These are phyloP conservation scores for Cutaneotrichosporon daszewskae DNA, from an alignment of 1,284 basidiomycete genomes.

Conservation along the genomic window DNA sequence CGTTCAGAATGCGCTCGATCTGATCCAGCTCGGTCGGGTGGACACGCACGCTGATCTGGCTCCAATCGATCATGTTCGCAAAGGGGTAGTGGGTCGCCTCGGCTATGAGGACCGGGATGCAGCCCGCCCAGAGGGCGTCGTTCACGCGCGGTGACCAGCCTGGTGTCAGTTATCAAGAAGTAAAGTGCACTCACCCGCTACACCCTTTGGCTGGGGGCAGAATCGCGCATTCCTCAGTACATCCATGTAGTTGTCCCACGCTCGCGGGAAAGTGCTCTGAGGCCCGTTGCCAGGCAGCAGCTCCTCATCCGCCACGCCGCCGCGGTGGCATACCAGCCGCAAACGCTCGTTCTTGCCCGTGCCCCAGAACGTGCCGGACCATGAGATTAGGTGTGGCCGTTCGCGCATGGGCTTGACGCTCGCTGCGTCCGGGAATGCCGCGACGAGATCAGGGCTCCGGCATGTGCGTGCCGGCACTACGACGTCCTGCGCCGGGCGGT, in stretches of 20 bases:
- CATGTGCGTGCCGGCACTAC: slow-evolving; percentile 47
- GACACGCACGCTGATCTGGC: slow-evolving; percentile 48
- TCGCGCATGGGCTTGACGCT: slow-evolving; percentile 34
- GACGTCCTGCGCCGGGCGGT: slow-evolving; percentile 46
- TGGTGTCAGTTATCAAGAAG: slow-evolving; percentile 10
- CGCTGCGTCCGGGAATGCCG: slow-evolving; percentile 30
- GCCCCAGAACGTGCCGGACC: slow-evolving; percentile 47
- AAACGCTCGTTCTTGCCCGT: slow-evolving; percentile 44
- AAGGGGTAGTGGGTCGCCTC: slow-evolving; percentile 45
- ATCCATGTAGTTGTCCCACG: slow-evolving; percentile 46
- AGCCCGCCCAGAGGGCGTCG: slow-evolving; percentile 51
- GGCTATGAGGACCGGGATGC: slow-evolving; percentile 48
- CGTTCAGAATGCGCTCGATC: slow-evolving; percentile 45
- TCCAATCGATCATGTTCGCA: slow-evolving; percentile 48
- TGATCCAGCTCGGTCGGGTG: slow-evolving; percentile 48
- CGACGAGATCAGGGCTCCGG: slow-evolving; percentile 26
- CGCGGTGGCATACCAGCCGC: slow-evolving; percentile 40
- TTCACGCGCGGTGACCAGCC: slow-evolving; percentile 49
- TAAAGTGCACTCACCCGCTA: slow-evolving; percentile 34
- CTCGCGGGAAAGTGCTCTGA: slow-evolving; percentile 29
- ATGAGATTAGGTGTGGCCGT: slow-evolving; percentile 34
- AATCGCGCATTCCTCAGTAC: slow-evolving; percentile 46
- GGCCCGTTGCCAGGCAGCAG: slow-evolving; percentile 37
- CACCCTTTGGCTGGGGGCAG: slow-evolving; percentile 49
- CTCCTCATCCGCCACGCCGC: slow-evolving; percentile 36